phyloP scores from a whole-genome alignment of 306 rosid genomes.

The Phaseolus lunatus region DNA sequence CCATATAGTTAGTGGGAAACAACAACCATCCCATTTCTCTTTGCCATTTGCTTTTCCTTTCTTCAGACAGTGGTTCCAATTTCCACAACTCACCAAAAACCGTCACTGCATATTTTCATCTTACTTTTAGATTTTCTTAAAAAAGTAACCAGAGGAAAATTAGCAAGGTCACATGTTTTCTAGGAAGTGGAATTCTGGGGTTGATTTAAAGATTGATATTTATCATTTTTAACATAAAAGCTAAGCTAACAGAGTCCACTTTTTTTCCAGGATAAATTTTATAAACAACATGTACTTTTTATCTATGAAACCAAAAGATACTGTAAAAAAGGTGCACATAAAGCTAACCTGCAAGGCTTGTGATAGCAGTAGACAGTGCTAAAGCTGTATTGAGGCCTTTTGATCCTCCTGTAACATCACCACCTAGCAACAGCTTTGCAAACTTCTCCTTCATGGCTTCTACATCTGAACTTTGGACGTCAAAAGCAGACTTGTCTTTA shows the following conservation, averaged over 20 bases:
- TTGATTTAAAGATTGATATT: not conserved
- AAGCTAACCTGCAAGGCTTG: conserved; percentile 72
- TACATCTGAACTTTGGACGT: conserved; percentile 61
- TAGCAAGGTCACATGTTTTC: conserved; percentile 1
- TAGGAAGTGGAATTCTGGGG: conserved; percentile 24
- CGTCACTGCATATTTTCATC: conserved; percentile 61
- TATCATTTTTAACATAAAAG: not conserved
- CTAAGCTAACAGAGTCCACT: not conserved
- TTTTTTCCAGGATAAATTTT: not conserved
- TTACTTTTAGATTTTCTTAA: conserved; percentile 2
- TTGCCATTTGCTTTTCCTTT: conserved; percentile 77
- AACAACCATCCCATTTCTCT: conserved; percentile 90
- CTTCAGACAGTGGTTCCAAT: conserved; percentile 85
- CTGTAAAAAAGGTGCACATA: not conserved
- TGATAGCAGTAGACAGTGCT: conserved; percentile 80
- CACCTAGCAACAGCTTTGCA: conserved; percentile 81
- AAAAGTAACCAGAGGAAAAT: conserved; percentile 19
- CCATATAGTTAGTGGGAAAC: conserved; percentile 92
- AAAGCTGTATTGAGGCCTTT: conserved; percentile 74
- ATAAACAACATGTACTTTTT: not conserved
- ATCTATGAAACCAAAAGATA: conserved; percentile 22
- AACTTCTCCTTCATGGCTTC: conserved; percentile 86
- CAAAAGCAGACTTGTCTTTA: conserved; percentile 63
- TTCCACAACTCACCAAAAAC: conserved; percentile 95
- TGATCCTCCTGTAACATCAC: conserved; percentile 81